phyloP scores from a whole-genome alignment of 768 basidiomycete species.

The Russula foetens region DNA sequence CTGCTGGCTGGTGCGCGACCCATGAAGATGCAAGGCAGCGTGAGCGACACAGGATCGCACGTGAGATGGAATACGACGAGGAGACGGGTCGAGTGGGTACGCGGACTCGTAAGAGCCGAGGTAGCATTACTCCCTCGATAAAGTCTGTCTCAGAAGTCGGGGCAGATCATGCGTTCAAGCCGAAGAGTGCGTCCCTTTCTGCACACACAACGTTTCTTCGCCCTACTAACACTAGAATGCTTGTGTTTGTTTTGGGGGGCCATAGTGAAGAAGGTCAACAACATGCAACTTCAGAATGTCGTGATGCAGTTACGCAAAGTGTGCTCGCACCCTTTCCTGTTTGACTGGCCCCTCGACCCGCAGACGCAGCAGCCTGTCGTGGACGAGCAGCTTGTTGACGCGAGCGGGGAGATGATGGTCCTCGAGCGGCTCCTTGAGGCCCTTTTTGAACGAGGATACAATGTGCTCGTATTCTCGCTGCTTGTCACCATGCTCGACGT shows the following conservation, averaged over 20 bases:
- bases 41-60: constrained; percentile 26
- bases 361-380: constrained; percentile 53
- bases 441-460: constrained; percentile 72
- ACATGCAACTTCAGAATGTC: constrained; percentile 83
- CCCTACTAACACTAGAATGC: neutral
- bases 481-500: constrained; percentile 96
- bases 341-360: constrained; percentile 72
- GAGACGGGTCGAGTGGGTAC: constrained; percentile 35
- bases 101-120: constrained; percentile 2
- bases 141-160: constrained; percentile 47
- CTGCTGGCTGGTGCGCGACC: constrained; percentile 32
- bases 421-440: constrained; percentile 81
- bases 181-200: constrained; percentile 20
- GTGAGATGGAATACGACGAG: constrained; percentile 40
- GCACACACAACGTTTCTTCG: neutral
- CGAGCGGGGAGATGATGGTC: constrained; percentile 96
- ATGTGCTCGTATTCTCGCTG: constrained; percentile 83
- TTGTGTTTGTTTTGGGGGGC: neutral
- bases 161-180: constrained; percentile 46
- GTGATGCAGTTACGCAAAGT: constrained; percentile 98
- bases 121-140: neutral
- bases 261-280: constrained; percentile 77
- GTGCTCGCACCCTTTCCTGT: constrained; percentile 87
- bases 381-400: constrained; percentile 73
- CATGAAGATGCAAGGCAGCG: constrained; percentile 25